Evolutionary conservation across 2,329 filamentous ascomycete species (phyloP), one percentile per base, ranked within the genome.

Genomic region (Coniochaeta ligniaria): DNA sequence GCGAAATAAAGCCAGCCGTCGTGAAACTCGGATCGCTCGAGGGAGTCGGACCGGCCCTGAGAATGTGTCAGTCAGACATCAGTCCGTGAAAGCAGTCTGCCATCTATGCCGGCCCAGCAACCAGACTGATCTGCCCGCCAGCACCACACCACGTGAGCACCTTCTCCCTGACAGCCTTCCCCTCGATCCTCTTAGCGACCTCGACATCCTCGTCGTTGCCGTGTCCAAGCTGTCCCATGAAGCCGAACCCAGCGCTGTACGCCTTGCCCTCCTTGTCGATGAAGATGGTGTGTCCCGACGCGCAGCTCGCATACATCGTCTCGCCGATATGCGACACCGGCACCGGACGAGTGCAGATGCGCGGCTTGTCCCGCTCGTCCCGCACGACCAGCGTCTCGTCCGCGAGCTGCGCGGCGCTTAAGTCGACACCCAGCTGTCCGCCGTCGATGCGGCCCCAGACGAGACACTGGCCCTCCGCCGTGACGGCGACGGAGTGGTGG

Each of bases 401-500:
- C n/a, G 28, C 26, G 2, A 62, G 61, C 33, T 60, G 59, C n/a
- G 60, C 59, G n/a, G 35, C 17, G 22, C 3, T 58, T 31, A 62
- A 59, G 6, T 26, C 14, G 16, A 62, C 52, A 17, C 61, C 61
- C 33, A 62, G 59, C 57, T 62, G 61, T 1, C 61, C 61, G 50
- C 61, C 57, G 52, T 62, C 59, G 36, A 62, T 28, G 2, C 74
- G 71, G 54, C 75, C 75, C 75, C 75, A 78, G 26, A 71, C 71
- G 12, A 75, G 67, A 33, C 70, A 72, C 35, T 72, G 67, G 0
- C 75, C 74, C 4, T 70, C 65, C 3, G 66, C 64, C 8, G 68
- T 72, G 24, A 75, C 63, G 12, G 73, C 75, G 28, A 70, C 80
- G 70, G 85, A 87, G 74, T 90, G 86, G 67, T 88, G 83, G 33